Base-by-base conservation (phyloP, 352 stramenopile genomes). In the Globisporangium camurandrum region DNA sequence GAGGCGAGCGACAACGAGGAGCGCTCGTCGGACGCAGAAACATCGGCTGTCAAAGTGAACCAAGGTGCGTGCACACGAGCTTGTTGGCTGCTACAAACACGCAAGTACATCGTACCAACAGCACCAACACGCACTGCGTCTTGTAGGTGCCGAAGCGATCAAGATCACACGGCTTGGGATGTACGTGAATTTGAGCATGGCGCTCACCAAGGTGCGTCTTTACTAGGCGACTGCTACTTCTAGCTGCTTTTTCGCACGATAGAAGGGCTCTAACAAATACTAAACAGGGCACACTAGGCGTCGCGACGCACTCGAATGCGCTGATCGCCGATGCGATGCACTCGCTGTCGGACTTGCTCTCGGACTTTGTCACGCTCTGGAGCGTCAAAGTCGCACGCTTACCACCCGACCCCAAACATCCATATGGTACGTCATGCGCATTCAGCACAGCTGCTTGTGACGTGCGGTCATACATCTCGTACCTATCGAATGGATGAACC, bases 341-440 rank as follows among this genome's bases (percentile, higher is more conserved):
- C 75, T 98, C 89, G 14, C 59, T 98, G 4, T 97, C 81, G 10
- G 96, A 99, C 75, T 69, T 99, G 46, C 73, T 98, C 33, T 96
- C 79, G 24, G 96, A 99, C 61, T 89, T 98, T 59, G 94, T 99
- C 33, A 99, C 96, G 23, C 69, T 99, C 4, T 98, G 85, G 85
- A 91, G 82, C 34, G 86, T 98, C 22, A 72, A 83, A 41, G 71
- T 98, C 26, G 89, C 87, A 38, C 75, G 93, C 20, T 69, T 98
- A 16, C 96, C 96, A 16, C 88, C 96, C 4, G 96, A 99, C 57
- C 83, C 85, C 38, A 90, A 97, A 66, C 86, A 96, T 53, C 87
- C 86, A 16, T 95, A 94, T 42, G 82, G 79, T 85, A 48, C 9
- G 51, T 22, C 16, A 31, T 33, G 24, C 20, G 16, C 4, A 28